Evolutionary conservation across 805 yeast genomes (phyloP).

Genomic region (Metschnikowia shivogae): DNA sequence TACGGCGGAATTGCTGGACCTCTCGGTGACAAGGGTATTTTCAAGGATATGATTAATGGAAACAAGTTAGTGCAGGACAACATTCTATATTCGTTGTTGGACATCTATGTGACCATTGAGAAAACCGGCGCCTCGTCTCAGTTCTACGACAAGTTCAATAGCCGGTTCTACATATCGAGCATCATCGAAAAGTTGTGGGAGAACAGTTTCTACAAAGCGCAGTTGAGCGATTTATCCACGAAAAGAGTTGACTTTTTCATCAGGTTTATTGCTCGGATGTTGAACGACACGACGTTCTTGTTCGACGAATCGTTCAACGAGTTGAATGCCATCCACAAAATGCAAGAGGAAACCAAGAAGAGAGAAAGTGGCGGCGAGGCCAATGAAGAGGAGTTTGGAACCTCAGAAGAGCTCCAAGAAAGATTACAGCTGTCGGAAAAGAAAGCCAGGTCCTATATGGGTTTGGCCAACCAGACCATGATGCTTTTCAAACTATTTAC

Average conservation of each 20-base stretch:
- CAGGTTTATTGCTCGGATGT: conserved; percentile 88
- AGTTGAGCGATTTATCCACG: conserved; percentile 63
- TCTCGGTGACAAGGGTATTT: conserved; percentile 66
- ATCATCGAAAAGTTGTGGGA: conserved; percentile 84
- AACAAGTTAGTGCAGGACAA: conserved; percentile 61
- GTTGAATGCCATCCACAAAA: conserved; percentile 69
- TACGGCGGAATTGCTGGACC: conserved; percentile 65
- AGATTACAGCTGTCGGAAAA: conserved; percentile 63
- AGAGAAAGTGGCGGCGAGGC: conserved; percentile 36
- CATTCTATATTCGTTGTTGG: conserved; percentile 76
- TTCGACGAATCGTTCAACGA: conserved; percentile 87
- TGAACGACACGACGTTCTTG: conserved; percentile 89
- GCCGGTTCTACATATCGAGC: conserved; percentile 79
- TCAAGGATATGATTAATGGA: conserved; percentile 60
- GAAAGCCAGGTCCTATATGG: conserved; percentile 77
- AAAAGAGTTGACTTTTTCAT: conserved; percentile 79
- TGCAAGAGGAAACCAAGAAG: conserved; percentile 59
- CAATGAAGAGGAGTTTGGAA: conserved; percentile 43
- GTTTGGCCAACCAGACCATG: conserved; percentile 78
- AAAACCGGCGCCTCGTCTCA: conserved; percentile 94
- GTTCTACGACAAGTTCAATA: conserved; percentile 92
- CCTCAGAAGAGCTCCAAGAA: conserved; percentile 55
- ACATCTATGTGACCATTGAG: conserved; percentile 90
- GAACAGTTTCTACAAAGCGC: conserved; percentile 60
- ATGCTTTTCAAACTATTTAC: conserved; percentile 77